Percentiles rank a stretch among this genome's conserved stretches.
phyloP scores from a whole-genome alignment of 208 protist genomes.

The Acanthamoeba culbertsoni region DNA sequence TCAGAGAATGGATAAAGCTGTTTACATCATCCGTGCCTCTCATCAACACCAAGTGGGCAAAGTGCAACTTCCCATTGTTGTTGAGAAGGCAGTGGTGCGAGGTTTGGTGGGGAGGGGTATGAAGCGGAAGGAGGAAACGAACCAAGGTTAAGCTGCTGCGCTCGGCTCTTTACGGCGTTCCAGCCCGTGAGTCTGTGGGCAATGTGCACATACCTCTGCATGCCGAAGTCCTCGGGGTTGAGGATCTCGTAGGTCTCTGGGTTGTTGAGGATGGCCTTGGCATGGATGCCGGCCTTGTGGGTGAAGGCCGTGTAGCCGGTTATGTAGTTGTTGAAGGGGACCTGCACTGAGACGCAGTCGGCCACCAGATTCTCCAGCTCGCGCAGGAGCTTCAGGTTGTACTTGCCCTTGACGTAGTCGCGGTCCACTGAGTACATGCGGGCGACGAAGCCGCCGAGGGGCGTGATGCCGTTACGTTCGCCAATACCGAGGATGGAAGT shows the following conservation, averaged over 20 bases:
- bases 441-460: slow-evolving; percentile 80
- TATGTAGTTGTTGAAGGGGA: slow-evolving; percentile 87
- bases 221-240: slow-evolving; percentile 81
- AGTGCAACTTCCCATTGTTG: too few species aligned
- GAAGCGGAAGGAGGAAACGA: neutral
- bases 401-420: slow-evolving; percentile 70
- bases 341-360: slow-evolving; percentile 68
- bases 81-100: too few species aligned
- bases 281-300: slow-evolving; percentile 85
- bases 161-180: slow-evolving; percentile 54
- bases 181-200: slow-evolving; percentile 72
- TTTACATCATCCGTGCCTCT: slow-evolving; percentile 23
- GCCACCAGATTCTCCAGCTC: slow-evolving; percentile 82
- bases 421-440: slow-evolving; percentile 83
- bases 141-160: slow-evolving; percentile 41
- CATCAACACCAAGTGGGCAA: too few species aligned
- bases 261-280: slow-evolving; percentile 78
- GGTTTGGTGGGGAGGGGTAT: neutral
- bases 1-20: slow-evolving; percentile 25
- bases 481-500: slow-evolving; percentile 84
- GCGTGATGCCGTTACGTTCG: slow-evolving; percentile 85
- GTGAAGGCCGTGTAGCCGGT: slow-evolving; percentile 84
- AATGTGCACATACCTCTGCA: slow-evolving; percentile 74
- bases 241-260: slow-evolving; percentile 69
- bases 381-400: slow-evolving; percentile 75